Base-by-base conservation (phyloP, 352 stramenopile genomes). In the Pythium coloratum region DNA sequence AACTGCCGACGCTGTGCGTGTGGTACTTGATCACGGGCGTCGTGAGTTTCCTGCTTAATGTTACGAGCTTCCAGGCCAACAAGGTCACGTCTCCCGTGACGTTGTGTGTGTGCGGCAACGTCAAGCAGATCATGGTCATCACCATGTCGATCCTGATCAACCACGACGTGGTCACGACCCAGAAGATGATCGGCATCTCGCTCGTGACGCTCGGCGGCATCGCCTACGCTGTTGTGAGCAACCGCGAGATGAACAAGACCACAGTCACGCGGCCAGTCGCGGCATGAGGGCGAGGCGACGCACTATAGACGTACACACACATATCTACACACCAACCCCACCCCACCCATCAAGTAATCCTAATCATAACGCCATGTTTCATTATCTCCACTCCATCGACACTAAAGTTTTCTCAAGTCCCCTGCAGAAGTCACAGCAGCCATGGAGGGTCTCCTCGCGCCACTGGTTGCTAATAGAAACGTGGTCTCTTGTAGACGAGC, bases 81-180 rank as follows among this genome's bases (percentile, higher is more conserved):
- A 97, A 98, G 63, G 80, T 98, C 36, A 98, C 95, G 34, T 97
- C 90, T 26, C 87, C 95, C n/a, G 79, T 98, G 60, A 98, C 94
- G 63, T 73, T 98, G 16, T 97, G 84, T 59, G 96, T 98, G 46
- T 94, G 92, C 59, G 91, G 86, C 60, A 98, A 98, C 78, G 87
- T 98, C 63, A 98, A 99, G 77, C 94, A 98, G 83, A 89, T 96
- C 56, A 76, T 90, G 30, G 87, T 94, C 58, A 92, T 92, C 68
- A 75, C 81, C 51, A 81, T 92, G 78, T 93, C 84, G 54, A 91
- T 91, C 58, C 24, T 86, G 47, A 89, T 93, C 66, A 89, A 91
- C 69, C 67, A 88, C 72, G 85, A 93, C 54, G 72, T 81, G 18
- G 80, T 93, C 65, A 87, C 78, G 8, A 71, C 77, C 4, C 81